Evolutionary conservation across 1,284 basidiomycete genomes (phyloP).

Genomic region (Erythrobasidium hasegawianum): DNA sequence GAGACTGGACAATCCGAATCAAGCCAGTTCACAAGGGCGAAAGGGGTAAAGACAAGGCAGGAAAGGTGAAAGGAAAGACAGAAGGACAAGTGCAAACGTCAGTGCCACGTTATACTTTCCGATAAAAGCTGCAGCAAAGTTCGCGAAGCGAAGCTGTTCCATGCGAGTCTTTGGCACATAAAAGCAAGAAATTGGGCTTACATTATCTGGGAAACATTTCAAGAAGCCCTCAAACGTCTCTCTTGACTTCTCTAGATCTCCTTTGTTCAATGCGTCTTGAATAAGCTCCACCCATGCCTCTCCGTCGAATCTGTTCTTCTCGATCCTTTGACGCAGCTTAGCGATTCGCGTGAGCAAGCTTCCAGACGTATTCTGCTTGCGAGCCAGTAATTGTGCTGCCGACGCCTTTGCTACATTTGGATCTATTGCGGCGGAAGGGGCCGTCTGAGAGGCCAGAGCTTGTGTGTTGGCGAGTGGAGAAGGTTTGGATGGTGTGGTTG

Average conservation of each 20-base stretch:
- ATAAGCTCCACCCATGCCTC: slow-evolving; percentile 66
- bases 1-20: slow-evolving; percentile 41
- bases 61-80: not conserved
- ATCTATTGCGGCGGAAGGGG: slow-evolving; percentile 8
- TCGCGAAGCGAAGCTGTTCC: no score
- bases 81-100: slow-evolving; percentile 18
- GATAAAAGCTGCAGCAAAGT: no score
- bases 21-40: not conserved
- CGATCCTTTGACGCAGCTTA: slow-evolving; percentile 45
- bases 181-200: slow-evolving; percentile 50
- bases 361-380: slow-evolving; percentile 8
- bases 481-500: not conserved
- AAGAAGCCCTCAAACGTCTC: slow-evolving; percentile 69
- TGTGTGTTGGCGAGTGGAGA: not conserved
- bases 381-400: slow-evolving; percentile 9
- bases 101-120: no score
- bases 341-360: slow-evolving; percentile 41
- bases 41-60: not conserved
- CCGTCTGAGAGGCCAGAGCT: not conserved
- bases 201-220: slow-evolving; percentile 71
- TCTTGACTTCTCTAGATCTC: slow-evolving; percentile 65
- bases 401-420: slow-evolving; percentile 9
- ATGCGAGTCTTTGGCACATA: not conserved
- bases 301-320: slow-evolving; percentile 60
- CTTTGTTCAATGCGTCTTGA: slow-evolving; percentile 62